These are phyloP conservation scores for Parafenestella ontariensis DNA, from an alignment of 2,329 filamentous ascomycete genomes.

Conservation along the genomic window DNA sequence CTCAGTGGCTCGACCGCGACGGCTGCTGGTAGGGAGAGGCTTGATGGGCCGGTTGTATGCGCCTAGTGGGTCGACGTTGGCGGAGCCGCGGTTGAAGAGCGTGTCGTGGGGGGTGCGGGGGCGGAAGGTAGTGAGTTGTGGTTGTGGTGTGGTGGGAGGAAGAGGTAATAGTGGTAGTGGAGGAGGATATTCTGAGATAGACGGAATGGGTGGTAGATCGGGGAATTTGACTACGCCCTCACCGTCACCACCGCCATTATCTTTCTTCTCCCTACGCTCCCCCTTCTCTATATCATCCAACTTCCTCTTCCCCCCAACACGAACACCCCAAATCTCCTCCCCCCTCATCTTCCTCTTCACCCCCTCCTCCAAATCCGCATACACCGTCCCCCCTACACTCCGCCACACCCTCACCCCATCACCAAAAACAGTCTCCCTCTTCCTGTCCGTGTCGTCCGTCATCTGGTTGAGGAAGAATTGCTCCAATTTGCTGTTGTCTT, in stretches of 20 bases:
- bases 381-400: constrained; percentile 8
- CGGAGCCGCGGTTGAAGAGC: constrained; percentile 4
- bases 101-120: constrained; percentile 3
- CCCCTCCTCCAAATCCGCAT: constrained; percentile 11
- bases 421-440: constrained; percentile 12
- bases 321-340: constrained; percentile 6
- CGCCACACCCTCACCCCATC: constrained; percentile 13
- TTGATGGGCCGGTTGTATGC: constrained; percentile 9
- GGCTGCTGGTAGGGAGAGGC: not conserved
- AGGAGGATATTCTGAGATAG: not conserved
- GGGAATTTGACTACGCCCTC: not conserved
- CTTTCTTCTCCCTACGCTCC: not conserved
- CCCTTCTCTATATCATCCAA: not conserved
- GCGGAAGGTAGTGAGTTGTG: not conserved
- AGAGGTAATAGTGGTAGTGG: not conserved
- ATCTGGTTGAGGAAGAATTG: constrained; percentile 13
- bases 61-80: constrained; percentile 9
- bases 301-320: not conserved
- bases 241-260: not conserved
- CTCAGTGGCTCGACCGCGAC: not conserved
- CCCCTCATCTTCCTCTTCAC: constrained; percentile 7
- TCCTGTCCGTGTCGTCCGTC: constrained; percentile 9
- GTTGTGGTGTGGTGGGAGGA: no score
- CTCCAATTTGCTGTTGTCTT: constrained; percentile 3
- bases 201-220: not conserved